A percentile compares a stretch with the other conserved stretches of the same genome.
phyloP scores from a whole-genome alignment of 106 monocot genomes.

The Dendrobium chrysotoxum region DNA sequence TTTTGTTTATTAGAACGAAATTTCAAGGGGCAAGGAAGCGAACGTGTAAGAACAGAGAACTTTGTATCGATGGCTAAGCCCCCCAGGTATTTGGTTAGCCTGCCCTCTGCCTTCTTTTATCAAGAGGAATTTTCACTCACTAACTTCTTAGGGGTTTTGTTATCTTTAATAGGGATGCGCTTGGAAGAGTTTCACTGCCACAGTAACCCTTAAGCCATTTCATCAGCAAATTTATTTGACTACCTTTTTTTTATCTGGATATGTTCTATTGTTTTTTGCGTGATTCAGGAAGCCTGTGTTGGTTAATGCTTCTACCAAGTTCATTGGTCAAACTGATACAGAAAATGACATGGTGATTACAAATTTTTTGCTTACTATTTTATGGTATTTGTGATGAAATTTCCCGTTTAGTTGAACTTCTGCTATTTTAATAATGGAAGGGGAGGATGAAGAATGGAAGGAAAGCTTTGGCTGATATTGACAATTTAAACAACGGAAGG shows the following conservation, averaged over 20 bases:
- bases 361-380: background rate
- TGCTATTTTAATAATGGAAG: background rate
- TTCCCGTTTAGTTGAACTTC: background rate
- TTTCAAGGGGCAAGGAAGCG: constrained; percentile 4
- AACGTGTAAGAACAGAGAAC: background rate
- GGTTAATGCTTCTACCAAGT: constrained; percentile 4
- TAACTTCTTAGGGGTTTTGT: background rate
- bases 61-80: background rate
- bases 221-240: background rate
- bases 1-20: background rate
- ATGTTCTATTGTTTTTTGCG: constrained; percentile 5
- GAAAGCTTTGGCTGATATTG: constrained; percentile 10
- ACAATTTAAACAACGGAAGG: background rate
- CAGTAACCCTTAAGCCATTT: background rate
- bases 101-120: background rate
- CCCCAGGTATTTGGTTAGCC: background rate
- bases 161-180: constrained; percentile 4
- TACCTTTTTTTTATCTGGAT: background rate
- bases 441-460: constrained; percentile 9
- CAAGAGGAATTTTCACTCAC: background rate
- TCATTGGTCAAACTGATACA: background rate
- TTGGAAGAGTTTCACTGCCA: constrained; percentile 3
- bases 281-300: constrained; percentile 13
- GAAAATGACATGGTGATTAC: constrained; percentile 9
- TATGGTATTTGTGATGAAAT: background rate